Percentiles rank a stretch among this genome's conserved stretches.
phyloP scores from a whole-genome alignment of 257 asterid genomes.

The Osmanthus fragrans region DNA sequence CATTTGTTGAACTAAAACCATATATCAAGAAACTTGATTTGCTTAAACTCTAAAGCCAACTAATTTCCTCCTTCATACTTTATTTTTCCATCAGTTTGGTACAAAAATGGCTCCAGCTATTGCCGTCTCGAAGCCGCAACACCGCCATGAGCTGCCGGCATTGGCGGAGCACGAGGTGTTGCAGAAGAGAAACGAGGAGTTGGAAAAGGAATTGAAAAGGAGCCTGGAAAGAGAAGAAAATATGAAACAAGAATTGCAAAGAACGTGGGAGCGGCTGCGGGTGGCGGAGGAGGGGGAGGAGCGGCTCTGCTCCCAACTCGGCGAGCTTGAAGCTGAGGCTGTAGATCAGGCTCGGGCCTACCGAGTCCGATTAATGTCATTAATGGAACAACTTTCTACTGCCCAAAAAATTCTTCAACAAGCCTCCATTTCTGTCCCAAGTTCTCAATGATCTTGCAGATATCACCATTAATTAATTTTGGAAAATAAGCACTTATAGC shows the following conservation, averaged over 20 bases:
- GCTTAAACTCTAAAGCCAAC: not conserved
- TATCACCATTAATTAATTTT: not conserved
- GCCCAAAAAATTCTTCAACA: conserved; percentile 43
- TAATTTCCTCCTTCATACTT: not conserved
- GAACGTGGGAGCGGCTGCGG: conserved; percentile 43
- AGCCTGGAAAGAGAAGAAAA: conserved; percentile 64
- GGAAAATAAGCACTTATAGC: not conserved
- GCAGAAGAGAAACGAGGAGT: conserved; percentile 61
- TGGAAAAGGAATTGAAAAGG: conserved; percentile 56
- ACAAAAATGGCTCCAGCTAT: conserved; percentile 41
- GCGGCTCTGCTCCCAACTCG: conserved; percentile 72
- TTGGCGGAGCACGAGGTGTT: conserved; percentile 26
- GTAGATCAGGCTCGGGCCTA: conserved; percentile 57
- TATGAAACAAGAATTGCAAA: conserved; percentile 43
- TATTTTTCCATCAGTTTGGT: not conserved
- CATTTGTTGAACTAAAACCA: not conserved
- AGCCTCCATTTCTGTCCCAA: conserved; percentile 23
- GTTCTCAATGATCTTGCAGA: conserved; percentile 1
- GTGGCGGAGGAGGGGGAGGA: conserved; percentile 92
- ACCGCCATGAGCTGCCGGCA: not conserved
- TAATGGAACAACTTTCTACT: conserved; percentile 57
- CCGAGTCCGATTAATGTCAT: conserved; percentile 31
- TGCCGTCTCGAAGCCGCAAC: conserved; percentile 11
- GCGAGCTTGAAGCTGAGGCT: conserved; percentile 83
- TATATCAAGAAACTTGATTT: not conserved